Evolutionary conservation across 1,139 yeast species (phyloP), one percentile per base, ranked within the genome.

Genomic region (Nakaseomyces nivariensis): DNA sequence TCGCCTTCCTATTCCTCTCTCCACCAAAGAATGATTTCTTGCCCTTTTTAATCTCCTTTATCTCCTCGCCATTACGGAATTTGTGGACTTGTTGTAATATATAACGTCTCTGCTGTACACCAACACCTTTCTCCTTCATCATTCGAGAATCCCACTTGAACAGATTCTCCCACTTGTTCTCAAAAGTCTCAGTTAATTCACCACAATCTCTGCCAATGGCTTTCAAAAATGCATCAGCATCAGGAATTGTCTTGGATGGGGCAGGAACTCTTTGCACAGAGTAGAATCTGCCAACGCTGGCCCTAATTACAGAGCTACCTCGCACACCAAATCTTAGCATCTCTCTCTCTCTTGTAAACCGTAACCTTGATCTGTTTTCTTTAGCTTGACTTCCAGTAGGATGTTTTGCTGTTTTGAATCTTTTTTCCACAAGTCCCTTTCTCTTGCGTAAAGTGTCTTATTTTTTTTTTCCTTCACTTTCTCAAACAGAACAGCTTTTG

Each of bases 21-120:
- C 97, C 96, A 38, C 97, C 97, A 60, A 80, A 74, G 77, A 82
- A 82, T 27, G 72, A 67, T 77, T 89, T 90, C 70, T 72, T 77
- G 13, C 94, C 89, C 57, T 74, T 68, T 59, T 77, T 77, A 58
- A 79, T 76, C 62, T 81, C 87, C 56, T 72, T 62, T 52, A 85
- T 72, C 22, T 78, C 76, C 54, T 76, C 77, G 52, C 84, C 82
- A 58, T 79, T 75, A 63, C 81, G 78, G 57, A 68, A 75, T 51
- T 67, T 68, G 68, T 69, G 73, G 17, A 66, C 60, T 48, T 70
- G 72, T 4, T 54, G 54, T 55, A 81, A 67, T 60, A 81, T 72
- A 64, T 82, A 83, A 62, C 82, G 76, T 67, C 97, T 77, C 47
- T 83, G 76, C 48, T 81, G 74, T 5, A 81, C 76, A 52, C 87